Evolutionary conservation across 1,139 yeast species (phyloP), one percentile per base, ranked within the genome.

Genomic region (Suhomyces terraborum): DNA sequence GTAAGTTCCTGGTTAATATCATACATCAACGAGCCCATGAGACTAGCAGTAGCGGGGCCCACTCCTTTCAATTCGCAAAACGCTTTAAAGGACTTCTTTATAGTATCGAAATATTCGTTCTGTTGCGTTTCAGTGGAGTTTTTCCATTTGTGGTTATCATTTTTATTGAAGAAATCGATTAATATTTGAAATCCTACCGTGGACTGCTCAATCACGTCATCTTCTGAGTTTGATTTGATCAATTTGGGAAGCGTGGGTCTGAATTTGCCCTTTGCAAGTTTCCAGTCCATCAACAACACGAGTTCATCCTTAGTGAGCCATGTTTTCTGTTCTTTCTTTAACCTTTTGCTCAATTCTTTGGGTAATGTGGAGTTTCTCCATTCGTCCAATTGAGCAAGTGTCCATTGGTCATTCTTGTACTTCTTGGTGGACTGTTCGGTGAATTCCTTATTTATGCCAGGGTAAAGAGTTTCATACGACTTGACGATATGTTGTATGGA

Each of bases 11-110:
- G 45, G 13, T 56, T 52, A 18, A 67, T 51, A 19, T 54, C 44
- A 18, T 33, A 25, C 12, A 64, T 41, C n/a, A 72, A 49, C 1
- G 77, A 72, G 31, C 70, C 52, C 0, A 75, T 54, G 37, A 75
- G 58, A 35, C 78, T 70, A 1, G 73, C 76, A 4, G 78, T 73
- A 4, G 80, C 79, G 1, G 79, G 79, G 0, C 80, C 80, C 5
- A 75, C 77, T 0, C 80, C 80, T 39, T 58, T 58, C 27, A 75
- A 56, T 35, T 58, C 61, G 45, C 72, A 62, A 5, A 69, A 45
- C 24, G 50, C 49, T 30, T 64, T 65, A 37, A 73, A 40, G 1
- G 70, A 38, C 6, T 45, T 41, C 36, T 60, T 61, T 5, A 68
- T 51, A 1, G 31, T 33, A 4, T 32, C 40, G 12, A 47, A 38